These are phyloP conservation scores for Suillus luteus DNA, from an alignment of 768 basidiomycete genomes.

Conservation along the genomic window DNA sequence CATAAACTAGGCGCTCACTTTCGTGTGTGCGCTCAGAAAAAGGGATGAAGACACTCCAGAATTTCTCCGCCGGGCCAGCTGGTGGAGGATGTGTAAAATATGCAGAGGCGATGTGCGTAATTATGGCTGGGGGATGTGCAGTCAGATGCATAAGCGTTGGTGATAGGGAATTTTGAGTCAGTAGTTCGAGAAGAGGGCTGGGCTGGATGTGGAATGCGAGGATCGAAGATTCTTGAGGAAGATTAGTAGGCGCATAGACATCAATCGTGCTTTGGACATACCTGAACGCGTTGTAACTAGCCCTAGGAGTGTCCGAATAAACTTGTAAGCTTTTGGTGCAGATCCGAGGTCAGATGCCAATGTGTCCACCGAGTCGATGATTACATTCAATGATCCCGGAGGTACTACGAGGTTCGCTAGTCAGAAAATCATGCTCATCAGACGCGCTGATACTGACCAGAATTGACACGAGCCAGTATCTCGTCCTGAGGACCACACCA, in stretches of 20 bases:
- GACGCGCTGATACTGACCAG: slow-evolving; percentile 37
- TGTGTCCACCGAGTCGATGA: slow-evolving; percentile 76
- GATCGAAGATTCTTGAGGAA: slow-evolving; percentile 49
- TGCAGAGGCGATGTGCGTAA: slow-evolving; percentile 65
- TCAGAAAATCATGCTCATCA: neutral
- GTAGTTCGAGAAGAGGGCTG: slow-evolving; percentile 51
- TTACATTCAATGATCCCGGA: slow-evolving; percentile 54
- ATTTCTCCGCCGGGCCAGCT: slow-evolving; percentile 60
- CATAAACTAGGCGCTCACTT: slow-evolving; percentile 61
- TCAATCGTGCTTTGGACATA: slow-evolving; percentile 32
- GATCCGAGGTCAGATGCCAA: slow-evolving; percentile 61
- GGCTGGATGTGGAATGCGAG: slow-evolving; percentile 59
- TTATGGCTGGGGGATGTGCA: slow-evolving; percentile 69
- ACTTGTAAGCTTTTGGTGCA: slow-evolving; percentile 49
- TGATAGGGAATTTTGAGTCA: slow-evolving; percentile 66
- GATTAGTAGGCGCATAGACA: slow-evolving; percentile 12
- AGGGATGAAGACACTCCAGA: slow-evolving; percentile 79
- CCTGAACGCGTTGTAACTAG: slow-evolving; percentile 51
- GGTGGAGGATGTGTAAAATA: slow-evolving; percentile 77
- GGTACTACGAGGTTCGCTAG: slow-evolving; percentile 33
- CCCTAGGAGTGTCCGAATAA: slow-evolving; percentile 49
- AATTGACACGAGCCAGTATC: slow-evolving; percentile 45
- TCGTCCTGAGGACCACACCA: slow-evolving; percentile 36
- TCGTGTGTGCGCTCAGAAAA: slow-evolving; percentile 63
- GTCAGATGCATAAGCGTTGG: slow-evolving; percentile 62